phyloP scores from a whole-genome alignment of 768 basidiomycete genomes.

The Chiua virens region DNA sequence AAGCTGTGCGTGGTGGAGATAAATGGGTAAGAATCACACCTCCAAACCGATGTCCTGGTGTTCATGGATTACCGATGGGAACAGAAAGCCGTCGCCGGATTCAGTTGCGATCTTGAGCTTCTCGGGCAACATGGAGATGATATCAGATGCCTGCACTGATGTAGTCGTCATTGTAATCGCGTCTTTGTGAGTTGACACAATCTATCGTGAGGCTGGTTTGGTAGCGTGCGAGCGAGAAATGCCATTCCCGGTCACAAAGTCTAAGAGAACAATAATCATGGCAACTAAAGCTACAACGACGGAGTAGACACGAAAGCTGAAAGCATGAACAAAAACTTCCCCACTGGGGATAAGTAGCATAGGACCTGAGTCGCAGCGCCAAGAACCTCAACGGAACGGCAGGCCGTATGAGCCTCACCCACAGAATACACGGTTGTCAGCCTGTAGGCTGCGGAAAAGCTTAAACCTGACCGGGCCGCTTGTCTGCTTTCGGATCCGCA shows the following conservation, averaged over 20 bases:
- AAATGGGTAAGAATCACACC: slow-evolving; percentile 40
- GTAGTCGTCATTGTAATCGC: background rate
- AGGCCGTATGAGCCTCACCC: background rate
- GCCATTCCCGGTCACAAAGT: too few species aligned
- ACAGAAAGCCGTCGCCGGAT: slow-evolving; percentile 73
- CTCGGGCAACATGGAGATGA: slow-evolving; percentile 54
- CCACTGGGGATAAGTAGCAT: too few species aligned
- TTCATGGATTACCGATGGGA: slow-evolving; percentile 65
- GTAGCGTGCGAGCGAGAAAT: slow-evolving; percentile 12
- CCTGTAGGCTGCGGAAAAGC: background rate
- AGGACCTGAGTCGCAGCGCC: background rate
- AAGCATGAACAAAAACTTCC: too few species aligned
- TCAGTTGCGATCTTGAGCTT: slow-evolving; percentile 57
- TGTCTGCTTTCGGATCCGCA: slow-evolving; percentile 61
- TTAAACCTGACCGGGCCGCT: slow-evolving; percentile 58
- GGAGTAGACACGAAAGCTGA: background rate
- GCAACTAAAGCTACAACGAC: slow-evolving; percentile 3
- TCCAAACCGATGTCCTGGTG: slow-evolving; percentile 63
- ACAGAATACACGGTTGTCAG: background rate
- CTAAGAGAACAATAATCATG: too few species aligned
- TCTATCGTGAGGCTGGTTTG: background rate
- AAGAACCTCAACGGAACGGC: background rate
- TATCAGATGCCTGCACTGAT: slow-evolving; percentile 38
- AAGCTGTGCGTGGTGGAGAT: background rate
- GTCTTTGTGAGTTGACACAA: too few species aligned